Percentiles rank a stretch among this genome's conserved stretches.
These are phyloP conservation scores for Coemansia sp. DNA, from an alignment of 192 early-diverging fungal species.

Conservation along the genomic window DNA sequence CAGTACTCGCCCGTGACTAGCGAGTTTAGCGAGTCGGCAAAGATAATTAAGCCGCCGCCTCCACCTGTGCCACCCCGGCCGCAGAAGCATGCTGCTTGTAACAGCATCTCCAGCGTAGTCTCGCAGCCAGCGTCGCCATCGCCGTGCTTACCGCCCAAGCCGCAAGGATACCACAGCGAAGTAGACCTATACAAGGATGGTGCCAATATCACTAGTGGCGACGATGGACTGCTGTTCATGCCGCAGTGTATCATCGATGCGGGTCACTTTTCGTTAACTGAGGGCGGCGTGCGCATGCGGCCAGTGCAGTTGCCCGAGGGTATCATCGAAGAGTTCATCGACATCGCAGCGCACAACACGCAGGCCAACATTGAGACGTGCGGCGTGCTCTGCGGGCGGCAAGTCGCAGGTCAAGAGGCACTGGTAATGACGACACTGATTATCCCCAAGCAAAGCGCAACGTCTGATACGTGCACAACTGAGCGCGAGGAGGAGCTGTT, in stretches of 20 bases:
- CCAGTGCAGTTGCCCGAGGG: slow-evolving; percentile 65
- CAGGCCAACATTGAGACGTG: slow-evolving; percentile 83
- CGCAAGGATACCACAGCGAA: slow-evolving; percentile 35
- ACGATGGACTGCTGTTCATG: slow-evolving; percentile 22
- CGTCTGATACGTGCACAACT: slow-evolving; percentile 82
- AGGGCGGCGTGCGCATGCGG: slow-evolving; percentile 66
- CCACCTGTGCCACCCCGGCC: slow-evolving; percentile 30
- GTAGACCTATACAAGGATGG: neutral
- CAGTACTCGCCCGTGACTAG: neutral
- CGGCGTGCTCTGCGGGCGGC: slow-evolving; percentile 76
- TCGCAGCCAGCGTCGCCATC: neutral
- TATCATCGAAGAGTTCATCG: slow-evolving; percentile 69
- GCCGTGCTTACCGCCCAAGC: slow-evolving; percentile 47
- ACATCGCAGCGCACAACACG: slow-evolving; percentile 74
- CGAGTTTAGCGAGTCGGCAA: neutral
- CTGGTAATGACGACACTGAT: slow-evolving; percentile 70
- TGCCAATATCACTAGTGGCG: neutral
- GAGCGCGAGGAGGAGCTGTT: slow-evolving; percentile 84
- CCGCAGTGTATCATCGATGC: slow-evolving; percentile 31
- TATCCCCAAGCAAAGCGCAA: slow-evolving; percentile 88
- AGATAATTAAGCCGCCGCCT: neutral
- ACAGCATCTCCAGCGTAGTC: slow-evolving; percentile 6
- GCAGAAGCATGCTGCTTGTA: neutral
- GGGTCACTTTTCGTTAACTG: slow-evolving; percentile 52
- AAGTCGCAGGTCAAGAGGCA: slow-evolving; percentile 56